These are phyloP conservation scores for Colletotrichum salicis DNA, from an alignment of 2,329 filamentous ascomycete genomes.

Conservation along the genomic window DNA sequence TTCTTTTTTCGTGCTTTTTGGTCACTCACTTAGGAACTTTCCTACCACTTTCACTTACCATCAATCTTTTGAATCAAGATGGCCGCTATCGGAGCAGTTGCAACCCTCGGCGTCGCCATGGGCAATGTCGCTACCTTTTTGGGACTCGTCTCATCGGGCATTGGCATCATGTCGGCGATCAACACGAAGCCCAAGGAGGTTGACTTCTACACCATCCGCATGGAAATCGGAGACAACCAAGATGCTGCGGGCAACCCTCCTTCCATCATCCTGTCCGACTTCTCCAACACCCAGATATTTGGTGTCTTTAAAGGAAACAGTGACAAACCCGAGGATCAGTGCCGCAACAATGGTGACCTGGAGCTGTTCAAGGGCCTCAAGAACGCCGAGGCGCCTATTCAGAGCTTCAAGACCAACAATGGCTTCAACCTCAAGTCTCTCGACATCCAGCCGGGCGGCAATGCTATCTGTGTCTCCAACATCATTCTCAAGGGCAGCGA, in stretches of 20 bases:
- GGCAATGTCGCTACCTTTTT: constrained; percentile 12
- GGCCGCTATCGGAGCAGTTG: constrained; percentile 21
- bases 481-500: constrained; percentile 20
- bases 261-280: constrained; percentile 16
- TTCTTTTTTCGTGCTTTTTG: constrained; percentile 16
- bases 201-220: constrained; percentile 17
- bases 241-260: constrained; percentile 20
- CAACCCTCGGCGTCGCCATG: constrained; percentile 13
- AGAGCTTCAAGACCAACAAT: constrained; percentile 17
- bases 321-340: constrained; percentile 12
- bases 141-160: constrained; percentile 8
- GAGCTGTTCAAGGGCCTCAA: constrained; percentile 12
- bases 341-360: constrained; percentile 1
- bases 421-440: constrained; percentile 20
- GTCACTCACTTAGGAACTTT: constrained; percentile 13
- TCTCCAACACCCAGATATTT: constrained; percentile 7
- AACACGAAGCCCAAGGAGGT: constrained; percentile 14
- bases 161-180: constrained; percentile 9
- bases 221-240: constrained; percentile 20
- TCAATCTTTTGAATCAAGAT: constrained; percentile 8
- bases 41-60: constrained; percentile 16
- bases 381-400: constrained; percentile 17
- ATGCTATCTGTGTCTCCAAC: constrained; percentile 22
- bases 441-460: constrained; percentile 19
- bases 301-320: constrained; percentile 14